Percentiles rank a stretch among this genome's conserved stretches.
phyloP scores from a whole-genome alignment of 495 filamentous ascomycete genomes.

The Neurospora tetrasperma region DNA sequence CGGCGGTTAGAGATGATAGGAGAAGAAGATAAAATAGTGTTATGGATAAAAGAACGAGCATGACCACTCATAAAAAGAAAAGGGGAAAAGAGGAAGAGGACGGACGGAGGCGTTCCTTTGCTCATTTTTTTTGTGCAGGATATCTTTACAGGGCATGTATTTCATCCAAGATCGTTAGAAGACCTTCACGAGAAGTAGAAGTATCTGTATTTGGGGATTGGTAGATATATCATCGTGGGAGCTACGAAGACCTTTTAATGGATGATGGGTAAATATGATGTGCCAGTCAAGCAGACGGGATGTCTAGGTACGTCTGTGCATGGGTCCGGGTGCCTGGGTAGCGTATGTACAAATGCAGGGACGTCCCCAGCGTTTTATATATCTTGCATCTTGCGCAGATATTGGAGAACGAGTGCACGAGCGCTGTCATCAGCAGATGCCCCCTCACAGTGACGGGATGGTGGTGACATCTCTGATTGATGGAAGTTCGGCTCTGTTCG shows the following conservation, averaged over 20 bases:
- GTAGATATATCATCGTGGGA: background rate
- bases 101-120: background rate
- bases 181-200: background rate
- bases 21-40: background rate
- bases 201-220: background rate
- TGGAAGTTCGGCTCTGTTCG: background rate
- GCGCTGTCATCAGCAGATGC: background rate
- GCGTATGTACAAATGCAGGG: background rate
- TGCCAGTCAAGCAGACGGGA: background rate
- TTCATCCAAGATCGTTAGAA: background rate
- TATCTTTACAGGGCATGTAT: background rate
- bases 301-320: background rate
- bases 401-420: background rate
- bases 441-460: background rate
- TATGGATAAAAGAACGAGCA: background rate
- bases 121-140: background rate
- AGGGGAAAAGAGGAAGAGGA: background rate
- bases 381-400: background rate
- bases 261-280: background rate
- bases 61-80: background rate
- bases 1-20: background rate
- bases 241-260: background rate
- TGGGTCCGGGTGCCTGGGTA: background rate
- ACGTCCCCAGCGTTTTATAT: background rate
- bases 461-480: background rate